Conservation (phyloP, 208 protist genomes). For the Trypanosoma scelopori region DNA sequence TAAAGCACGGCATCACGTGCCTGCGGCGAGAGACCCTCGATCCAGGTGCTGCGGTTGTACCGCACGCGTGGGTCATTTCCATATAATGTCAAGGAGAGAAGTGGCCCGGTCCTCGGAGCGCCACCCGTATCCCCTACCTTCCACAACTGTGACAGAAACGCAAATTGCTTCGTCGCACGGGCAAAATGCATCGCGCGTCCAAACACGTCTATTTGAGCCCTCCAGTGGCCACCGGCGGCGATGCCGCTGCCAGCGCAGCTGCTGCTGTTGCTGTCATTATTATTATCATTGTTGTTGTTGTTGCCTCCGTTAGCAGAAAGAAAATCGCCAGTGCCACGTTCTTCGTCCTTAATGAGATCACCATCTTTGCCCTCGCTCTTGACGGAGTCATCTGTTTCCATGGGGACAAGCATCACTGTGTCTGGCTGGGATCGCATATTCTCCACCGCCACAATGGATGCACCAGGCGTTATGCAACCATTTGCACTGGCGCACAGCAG, state of each 20-base stretch:
- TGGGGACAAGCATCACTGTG: conserved; percentile 9
- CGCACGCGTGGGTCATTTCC: conserved; percentile 45
- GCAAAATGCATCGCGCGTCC: conserved; percentile 35
- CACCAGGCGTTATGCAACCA: conserved; percentile 8
- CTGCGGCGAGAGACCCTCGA: conserved; percentile 25
- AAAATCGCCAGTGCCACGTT: too few species aligned
- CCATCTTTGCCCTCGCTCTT: background rate
- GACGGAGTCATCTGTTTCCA: background rate
- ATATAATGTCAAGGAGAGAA: conserved; percentile 70
- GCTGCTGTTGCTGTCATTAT: background rate
- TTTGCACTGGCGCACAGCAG: conserved; percentile 12
- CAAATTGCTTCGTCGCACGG: conserved; percentile 49
- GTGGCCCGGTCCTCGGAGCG: conserved; percentile 25
- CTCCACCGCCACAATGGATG: conserved; percentile 57
- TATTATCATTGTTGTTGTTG: too few species aligned
- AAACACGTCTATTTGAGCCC: conserved; percentile 11
- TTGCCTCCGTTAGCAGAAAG: too few species aligned
- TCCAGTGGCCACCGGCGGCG: background rate
- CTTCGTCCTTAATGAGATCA: too few species aligned
- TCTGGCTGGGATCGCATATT: conserved; percentile 32
- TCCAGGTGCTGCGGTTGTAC: conserved; percentile 46
- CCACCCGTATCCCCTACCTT: background rate
- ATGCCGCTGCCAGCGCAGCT: conserved; percentile 1
- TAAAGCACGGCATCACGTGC: conserved; percentile 31
- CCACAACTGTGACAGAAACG: conserved; percentile 42